phyloP scores from a whole-genome alignment of 345 rosid species.

The Passiflora organensis region DNA sequence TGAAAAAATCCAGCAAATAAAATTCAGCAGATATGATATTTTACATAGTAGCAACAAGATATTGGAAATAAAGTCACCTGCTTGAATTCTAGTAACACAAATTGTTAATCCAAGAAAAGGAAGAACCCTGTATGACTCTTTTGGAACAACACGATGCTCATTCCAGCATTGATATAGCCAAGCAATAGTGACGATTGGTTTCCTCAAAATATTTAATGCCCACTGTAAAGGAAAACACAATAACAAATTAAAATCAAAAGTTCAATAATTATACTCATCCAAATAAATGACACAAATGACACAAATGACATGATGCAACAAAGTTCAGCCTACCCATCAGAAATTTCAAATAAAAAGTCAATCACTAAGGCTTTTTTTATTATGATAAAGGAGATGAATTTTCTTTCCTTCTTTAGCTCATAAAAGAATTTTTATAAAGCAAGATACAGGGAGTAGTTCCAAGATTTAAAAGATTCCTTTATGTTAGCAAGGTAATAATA shows the following conservation, averaged over 20 bases:
- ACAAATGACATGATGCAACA: no score
- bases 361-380: no score
- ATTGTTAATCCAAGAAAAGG: constrained; percentile 84
- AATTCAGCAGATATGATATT: constrained; percentile 18
- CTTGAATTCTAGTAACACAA: constrained; percentile 65
- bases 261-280: no score
- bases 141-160: constrained; percentile 95
- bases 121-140: constrained; percentile 76
- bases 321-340: no score
- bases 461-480: no score
- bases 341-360: no score
- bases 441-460: no score
- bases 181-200: constrained; percentile 65
- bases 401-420: no score
- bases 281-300: no score
- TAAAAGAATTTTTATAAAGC: no score
- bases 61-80: constrained; percentile 45
- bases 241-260: constrained; percentile 4
- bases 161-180: constrained; percentile 88
- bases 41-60: constrained; percentile 11
- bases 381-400: no score
- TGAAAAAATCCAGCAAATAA: constrained; percentile 34
- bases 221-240: constrained; percentile 59
- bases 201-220: constrained; percentile 75
- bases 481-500: no score